Base-by-base conservation (phyloP, 306 rosid species). In the Medicago arabica region DNA sequence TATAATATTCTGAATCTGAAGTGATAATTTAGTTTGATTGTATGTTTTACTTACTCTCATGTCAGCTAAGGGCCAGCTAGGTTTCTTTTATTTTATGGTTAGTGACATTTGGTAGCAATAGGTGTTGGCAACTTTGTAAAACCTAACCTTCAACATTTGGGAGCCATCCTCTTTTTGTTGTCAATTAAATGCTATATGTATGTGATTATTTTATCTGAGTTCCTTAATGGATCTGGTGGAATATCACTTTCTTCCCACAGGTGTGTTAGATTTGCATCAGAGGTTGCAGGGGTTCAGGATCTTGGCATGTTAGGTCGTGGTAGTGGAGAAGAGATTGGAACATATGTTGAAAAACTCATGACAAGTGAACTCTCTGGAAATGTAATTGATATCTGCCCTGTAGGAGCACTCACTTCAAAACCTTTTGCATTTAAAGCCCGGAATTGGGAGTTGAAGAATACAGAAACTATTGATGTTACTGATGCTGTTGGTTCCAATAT, bases 231-330 rank as follows among this genome's bases (percentile, higher is more conserved):
- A 69, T 74, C 82, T 84, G 70, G 76, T 75, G 51, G 17, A 47
- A 77, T 44, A 63, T 16, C 13, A 31, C 38, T 75, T 83, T 75
- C 46, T 31, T 81, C 65, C 34, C 71, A 75, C 90, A 96, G 98
- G 89, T 96, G 98, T 76, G 99, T 96, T 4, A 89, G 99, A 82
- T 96, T 92, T 89, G 99, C 99, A 80, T 74, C 98, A 64, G 97
- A 96, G 91, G 91, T 96, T 87, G 99, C 97, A 43, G 98, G 98
- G 74, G 97, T 95, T 87, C 90, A 92, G 83, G 99, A 95, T 85
- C 99, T 95, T 80, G 96, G 99, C 78, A 92, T 95, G 88, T 85
- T 95, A 83, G 98, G 99, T 76, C 98, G 99, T 83, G 99, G 98
- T 63, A 96, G 99, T 39, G 98, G 99, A 69, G 99, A 96, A 87